Evolutionary conservation across 805 yeast species (phyloP).

Genomic region (Brettanomyces naardenensis): DNA sequence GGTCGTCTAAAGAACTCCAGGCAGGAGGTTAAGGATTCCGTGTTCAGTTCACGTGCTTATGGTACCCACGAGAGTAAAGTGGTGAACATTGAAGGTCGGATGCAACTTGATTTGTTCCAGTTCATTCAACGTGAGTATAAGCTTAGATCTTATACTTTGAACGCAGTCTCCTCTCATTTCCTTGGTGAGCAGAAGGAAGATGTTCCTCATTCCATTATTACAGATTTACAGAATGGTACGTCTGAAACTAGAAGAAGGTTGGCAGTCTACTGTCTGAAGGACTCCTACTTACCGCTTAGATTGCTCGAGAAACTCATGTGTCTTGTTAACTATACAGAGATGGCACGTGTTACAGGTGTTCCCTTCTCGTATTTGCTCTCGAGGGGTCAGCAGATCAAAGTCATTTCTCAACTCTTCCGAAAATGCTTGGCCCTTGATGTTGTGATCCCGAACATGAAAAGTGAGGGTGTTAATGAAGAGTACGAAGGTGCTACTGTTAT

Average conservation of each 20-base stretch:
- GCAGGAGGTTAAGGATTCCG: conserved; percentile 75
- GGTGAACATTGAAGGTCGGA: conserved; percentile 89
- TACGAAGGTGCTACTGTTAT: conserved; percentile 99
- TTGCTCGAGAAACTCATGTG: conserved; percentile 92
- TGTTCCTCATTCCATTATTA: conserved; percentile 93
- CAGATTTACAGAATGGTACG: conserved; percentile 88
- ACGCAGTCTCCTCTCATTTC: conserved; percentile 92
- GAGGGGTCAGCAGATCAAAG: conserved; percentile 97
- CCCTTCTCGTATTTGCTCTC: conserved; percentile 84
- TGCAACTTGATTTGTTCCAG: conserved; percentile 89
- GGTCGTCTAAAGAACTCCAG: conserved; percentile 62
- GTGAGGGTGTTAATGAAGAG: conserved; percentile 79
- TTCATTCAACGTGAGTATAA: conserved; percentile 93
- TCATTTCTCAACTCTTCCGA: conserved; percentile 88
- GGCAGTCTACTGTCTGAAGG: conserved; percentile 96
- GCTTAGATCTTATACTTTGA: conserved; percentile 86
- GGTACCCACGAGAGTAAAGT: conserved; percentile 93
- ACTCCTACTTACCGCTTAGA: conserved; percentile 86
- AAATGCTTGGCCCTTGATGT: conserved; percentile 83
- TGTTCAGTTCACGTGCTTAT: conserved; percentile 89
- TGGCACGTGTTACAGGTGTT: conserved; percentile 99
- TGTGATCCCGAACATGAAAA: conserved; percentile 83
- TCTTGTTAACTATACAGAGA: conserved; percentile 91
- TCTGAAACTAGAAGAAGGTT: conserved; percentile 88
- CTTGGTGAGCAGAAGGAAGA: conserved; percentile 95